These are phyloP conservation scores for Fusarium domesticum DNA, from an alignment of 2,329 filamentous ascomycete genomes.

Conservation along the genomic window DNA sequence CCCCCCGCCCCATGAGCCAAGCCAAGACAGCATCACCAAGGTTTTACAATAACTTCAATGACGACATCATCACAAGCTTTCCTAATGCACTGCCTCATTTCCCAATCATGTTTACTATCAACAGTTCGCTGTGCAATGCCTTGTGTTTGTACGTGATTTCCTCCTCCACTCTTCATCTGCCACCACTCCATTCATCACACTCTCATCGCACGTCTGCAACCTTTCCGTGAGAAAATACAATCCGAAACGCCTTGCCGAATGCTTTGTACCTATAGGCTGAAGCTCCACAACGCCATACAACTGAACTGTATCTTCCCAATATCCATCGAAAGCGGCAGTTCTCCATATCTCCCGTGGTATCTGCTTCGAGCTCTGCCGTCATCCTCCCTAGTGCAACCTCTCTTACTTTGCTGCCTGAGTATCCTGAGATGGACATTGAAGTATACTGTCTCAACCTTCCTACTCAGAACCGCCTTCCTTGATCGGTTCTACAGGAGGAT, in stretches of 20 bases:
- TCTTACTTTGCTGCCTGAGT: no score
- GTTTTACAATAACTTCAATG: background rate
- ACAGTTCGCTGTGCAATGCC: background rate
- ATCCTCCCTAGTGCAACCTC: background rate
- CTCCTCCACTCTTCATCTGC: background rate
- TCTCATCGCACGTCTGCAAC: conserved; percentile 3
- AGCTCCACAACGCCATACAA: conserved; percentile 24
- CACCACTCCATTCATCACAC: conserved; percentile 6
- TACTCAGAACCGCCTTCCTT: conserved; percentile 22
- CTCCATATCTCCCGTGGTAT: background rate
- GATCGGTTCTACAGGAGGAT: conserved; percentile 30
- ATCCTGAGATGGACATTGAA: background rate
- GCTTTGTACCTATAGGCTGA: conserved; percentile 20
- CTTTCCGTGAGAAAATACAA: conserved; percentile 8
- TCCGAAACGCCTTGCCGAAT: conserved; percentile 20
- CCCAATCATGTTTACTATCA: background rate
- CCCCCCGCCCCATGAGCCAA: no score
- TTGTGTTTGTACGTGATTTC: background rate
- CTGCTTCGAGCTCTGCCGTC: background rate
- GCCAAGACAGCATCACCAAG: background rate
- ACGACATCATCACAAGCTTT: background rate
- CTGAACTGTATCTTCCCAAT: conserved; percentile 10
- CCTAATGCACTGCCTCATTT: background rate
- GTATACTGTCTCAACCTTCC: conserved; percentile 1
- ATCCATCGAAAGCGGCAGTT: no score